Conservation (phyloP, 192 early-diverging fungal genomes). For the Ambispora gerdemannii region DNA sequence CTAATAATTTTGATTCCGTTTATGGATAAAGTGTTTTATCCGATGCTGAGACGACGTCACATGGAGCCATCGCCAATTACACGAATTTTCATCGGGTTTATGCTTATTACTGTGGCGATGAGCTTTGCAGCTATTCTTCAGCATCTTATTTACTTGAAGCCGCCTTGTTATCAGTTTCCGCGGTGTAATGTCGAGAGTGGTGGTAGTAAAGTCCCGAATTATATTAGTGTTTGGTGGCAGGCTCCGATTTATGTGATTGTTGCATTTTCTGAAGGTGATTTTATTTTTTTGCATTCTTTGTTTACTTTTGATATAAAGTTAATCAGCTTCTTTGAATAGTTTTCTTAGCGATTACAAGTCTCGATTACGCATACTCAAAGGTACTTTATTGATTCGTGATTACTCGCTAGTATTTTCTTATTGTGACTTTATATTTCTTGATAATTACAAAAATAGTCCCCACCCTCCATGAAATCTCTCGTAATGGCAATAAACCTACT, state of each 20-base stretch:
- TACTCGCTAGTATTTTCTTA: too few species aligned
- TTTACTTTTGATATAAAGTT: background rate
- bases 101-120: slow-evolving; percentile 55
- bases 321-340: background rate
- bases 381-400: background rate
- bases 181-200: slow-evolving; percentile 29
- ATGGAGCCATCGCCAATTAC: slow-evolving; percentile 54
- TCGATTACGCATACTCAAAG: slow-evolving; percentile 66
- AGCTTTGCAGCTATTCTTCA: slow-evolving; percentile 61
- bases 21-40: slow-evolving; percentile 62
- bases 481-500: slow-evolving; percentile 68
- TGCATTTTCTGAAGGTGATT: slow-evolving; percentile 55
- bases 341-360: slow-evolving; percentile 67
- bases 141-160: slow-evolving; percentile 53
- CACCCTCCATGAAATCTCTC: slow-evolving; percentile 61
- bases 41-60: slow-evolving; percentile 50
- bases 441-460: slow-evolving; percentile 36
- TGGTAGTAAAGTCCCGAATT: slow-evolving; percentile 38
- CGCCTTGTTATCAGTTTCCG: slow-evolving; percentile 51
- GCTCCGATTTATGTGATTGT: slow-evolving; percentile 58
- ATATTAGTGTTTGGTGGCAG: slow-evolving; percentile 56
- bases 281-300: background rate
- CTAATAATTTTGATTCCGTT: slow-evolving; percentile 70
- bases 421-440: too few species aligned
- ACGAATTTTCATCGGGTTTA: slow-evolving; percentile 68